Conservation (phyloP, 495 filamentous ascomycete genomes). For the Cladorrhinum samala region DNA sequence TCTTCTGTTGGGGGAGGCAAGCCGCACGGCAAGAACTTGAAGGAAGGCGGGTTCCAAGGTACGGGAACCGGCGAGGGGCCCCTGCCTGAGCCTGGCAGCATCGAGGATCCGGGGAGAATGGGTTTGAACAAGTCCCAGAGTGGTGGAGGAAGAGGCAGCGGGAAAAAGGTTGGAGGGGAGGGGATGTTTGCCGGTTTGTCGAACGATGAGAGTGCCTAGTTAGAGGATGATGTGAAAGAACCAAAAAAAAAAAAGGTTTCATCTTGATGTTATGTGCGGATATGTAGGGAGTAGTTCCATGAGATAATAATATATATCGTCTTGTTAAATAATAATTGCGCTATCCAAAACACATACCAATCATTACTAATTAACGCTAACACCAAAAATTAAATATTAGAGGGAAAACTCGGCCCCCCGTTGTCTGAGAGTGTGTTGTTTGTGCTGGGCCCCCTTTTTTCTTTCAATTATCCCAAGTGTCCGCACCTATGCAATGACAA, state of each 20-base stretch:
- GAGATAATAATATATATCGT: too few species aligned
- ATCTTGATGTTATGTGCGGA: neutral
- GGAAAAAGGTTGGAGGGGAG: slow-evolving; percentile 13
- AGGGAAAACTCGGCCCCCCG: too few species aligned
- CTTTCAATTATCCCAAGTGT: too few species aligned
- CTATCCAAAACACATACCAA: neutral
- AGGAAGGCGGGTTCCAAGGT: slow-evolving; percentile 30
- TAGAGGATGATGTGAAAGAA: neutral
- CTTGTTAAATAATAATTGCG: neutral
- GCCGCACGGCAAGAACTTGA: slow-evolving; percentile 38
- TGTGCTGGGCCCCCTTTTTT: too few species aligned
- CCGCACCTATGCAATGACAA: too few species aligned
- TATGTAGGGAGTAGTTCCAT: too few species aligned
- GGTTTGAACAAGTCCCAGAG: slow-evolving; percentile 20
- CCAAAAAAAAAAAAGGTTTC: neutral
- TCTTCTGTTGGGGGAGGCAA: slow-evolving; percentile 7
- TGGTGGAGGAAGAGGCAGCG: neutral
- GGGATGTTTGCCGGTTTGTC: slow-evolving; percentile 16
- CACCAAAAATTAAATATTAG: slow-evolving; percentile 10
- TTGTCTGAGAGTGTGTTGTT: too few species aligned
- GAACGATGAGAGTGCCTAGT: slow-evolving; percentile 16
- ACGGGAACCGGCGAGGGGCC: slow-evolving; percentile 25
- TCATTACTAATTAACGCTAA: slow-evolving; percentile 9
- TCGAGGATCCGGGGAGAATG: slow-evolving; percentile 29
- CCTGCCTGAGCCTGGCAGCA: slow-evolving; percentile 34